A percentile compares a stretch with the other conserved stretches of the same genome.
Conservation (phyloP, 1,139 yeast genomes). For the Pichia kudriavzevii region DNA sequence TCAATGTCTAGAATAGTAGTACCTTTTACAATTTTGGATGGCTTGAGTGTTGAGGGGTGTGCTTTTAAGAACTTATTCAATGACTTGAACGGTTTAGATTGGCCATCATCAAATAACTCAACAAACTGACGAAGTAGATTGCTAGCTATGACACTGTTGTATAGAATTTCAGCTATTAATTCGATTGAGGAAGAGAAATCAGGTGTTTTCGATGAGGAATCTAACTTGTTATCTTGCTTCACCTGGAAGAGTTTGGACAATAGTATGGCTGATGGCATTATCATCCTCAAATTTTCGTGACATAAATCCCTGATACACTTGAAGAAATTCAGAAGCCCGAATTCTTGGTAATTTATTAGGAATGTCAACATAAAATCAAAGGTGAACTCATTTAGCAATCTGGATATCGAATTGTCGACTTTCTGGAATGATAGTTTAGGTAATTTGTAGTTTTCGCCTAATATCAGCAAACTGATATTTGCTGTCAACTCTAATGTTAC, state of each 20-base stretch:
- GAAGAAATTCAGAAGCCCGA: conserved; percentile 33
- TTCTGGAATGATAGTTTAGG: conserved; percentile 11
- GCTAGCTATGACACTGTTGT: conserved; percentile 25
- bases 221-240: conserved; percentile 1
- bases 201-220: conserved; percentile 18
- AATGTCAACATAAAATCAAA: conserved; percentile 22
- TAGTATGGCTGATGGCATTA: conserved; percentile 11
- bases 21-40: conserved; percentile 26
- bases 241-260: conserved; percentile 15
- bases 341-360: conserved; percentile 31
- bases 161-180: conserved; percentile 20
- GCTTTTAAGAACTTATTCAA: conserved; percentile 22
- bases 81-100: conserved; percentile 21
- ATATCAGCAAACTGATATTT: conserved; percentile 26
- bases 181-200: conserved; percentile 13
- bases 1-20: conserved; percentile 18
- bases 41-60: conserved; percentile 28
- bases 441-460: conserved; percentile 24
- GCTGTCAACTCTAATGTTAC: conserved; percentile 29
- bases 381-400: conserved; percentile 19
- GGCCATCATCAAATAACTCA: conserved; percentile 27
- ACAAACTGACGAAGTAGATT: conserved; percentile 26
- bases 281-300: conserved; percentile 13
- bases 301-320: conserved; percentile 22
- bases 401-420: conserved; percentile 17